Conservation (phyloP, 2,329 filamentous ascomycete species). For the Penicillium sp. region DNA sequence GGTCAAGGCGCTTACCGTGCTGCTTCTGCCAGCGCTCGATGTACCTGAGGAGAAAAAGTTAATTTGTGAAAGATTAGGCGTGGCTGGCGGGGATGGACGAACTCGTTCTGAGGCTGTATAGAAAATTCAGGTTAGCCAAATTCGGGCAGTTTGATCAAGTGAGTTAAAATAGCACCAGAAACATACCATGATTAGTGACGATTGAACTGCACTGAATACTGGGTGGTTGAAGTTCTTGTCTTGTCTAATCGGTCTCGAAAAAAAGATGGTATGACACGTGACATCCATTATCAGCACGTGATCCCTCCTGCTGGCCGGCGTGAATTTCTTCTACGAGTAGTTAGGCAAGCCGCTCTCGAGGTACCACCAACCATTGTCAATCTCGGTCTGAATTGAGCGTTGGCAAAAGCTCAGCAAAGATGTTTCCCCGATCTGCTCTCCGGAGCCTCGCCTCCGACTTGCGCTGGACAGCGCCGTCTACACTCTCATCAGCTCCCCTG, state of each 20-base stretch:
- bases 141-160: not conserved
- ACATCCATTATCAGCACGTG: conserved; percentile 33
- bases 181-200: conserved; percentile 36
- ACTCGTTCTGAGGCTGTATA: conserved; percentile 48
- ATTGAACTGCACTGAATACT: conserved; percentile 20
- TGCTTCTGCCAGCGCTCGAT: conserved; percentile 77
- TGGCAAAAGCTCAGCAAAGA: conserved; percentile 19
- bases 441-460: conserved; percentile 31
- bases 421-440: conserved; percentile 42
- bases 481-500: conserved; percentile 26
- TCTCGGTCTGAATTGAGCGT: conserved; percentile 13
- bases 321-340: conserved; percentile 36
- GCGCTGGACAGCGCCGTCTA: conserved; percentile 25
- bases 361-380: conserved; percentile 14
- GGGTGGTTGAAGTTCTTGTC: conserved; percentile 18
- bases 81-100: conserved; percentile 29
- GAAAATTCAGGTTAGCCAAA: conserved; percentile 11
- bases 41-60: conserved; percentile 44
- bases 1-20: conserved; percentile 66
- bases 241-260: conserved; percentile 29
- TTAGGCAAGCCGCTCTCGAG: conserved; percentile 14
- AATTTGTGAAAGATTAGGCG: conserved; percentile 14
- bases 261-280: conserved; percentile 29
- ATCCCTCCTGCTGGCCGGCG: conserved; percentile 1
- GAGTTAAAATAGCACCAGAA: not conserved